These are phyloP conservation scores for Xerocomellus dryophilus DNA, from an alignment of 768 basidiomycete species.

Conservation along the genomic window DNA sequence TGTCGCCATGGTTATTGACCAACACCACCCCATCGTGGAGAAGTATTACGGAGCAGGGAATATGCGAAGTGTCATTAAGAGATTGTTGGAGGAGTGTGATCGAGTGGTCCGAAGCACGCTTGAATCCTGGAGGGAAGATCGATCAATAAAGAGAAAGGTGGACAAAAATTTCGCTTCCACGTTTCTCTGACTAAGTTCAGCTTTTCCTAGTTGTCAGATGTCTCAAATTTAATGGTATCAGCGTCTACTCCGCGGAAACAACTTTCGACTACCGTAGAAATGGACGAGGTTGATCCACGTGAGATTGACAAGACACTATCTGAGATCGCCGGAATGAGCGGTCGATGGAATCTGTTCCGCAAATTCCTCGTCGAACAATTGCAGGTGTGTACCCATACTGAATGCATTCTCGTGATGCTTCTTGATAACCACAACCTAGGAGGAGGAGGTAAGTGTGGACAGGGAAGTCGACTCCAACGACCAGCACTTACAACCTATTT, in stretches of 20 bases:
- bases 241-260: constrained; percentile 32
- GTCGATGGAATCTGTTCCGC: constrained; percentile 88
- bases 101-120: constrained; percentile 71
- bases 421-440: constrained; percentile 12
- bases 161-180: constrained; percentile 3
- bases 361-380: constrained; percentile 80
- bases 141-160: constrained; percentile 78
- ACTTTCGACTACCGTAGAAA: constrained; percentile 33
- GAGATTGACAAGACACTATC: constrained; percentile 90
- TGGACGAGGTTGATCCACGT: constrained; percentile 74
- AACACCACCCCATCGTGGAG: constrained; percentile 96
- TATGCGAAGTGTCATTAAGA: constrained; percentile 76
- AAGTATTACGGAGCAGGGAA: constrained; percentile 93
- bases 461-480: not conserved
- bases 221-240: constrained; percentile 39
- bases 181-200: not conserved
- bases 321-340: constrained; percentile 85
- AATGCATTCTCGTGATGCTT: not conserved
- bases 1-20: constrained; percentile 93
- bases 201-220: constrained; percentile 44
- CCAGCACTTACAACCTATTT: not conserved
- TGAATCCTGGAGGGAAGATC: constrained; percentile 89
- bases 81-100: constrained; percentile 84
- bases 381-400: constrained; percentile 41
- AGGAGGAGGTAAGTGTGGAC: constrained; percentile 13